Conservation (phyloP, 768 basidiomycete genomes). For the Kwoniella bestiolae region DNA sequence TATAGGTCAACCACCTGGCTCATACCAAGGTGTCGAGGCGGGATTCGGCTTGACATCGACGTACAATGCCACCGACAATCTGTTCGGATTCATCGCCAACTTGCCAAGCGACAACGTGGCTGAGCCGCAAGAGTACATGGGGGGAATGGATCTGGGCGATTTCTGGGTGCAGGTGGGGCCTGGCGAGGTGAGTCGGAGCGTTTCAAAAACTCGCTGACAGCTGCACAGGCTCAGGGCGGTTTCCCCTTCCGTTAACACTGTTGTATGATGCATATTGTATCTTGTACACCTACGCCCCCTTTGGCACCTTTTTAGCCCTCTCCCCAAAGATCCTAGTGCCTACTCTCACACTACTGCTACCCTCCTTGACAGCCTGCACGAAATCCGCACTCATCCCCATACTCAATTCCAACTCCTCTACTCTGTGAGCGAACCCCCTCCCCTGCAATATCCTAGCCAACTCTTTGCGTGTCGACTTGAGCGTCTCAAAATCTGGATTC, state of each 20-base stretch:
- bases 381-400: conserved; percentile 99
- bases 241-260: conserved; percentile 41
- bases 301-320: conserved; percentile 63
- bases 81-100: conserved; percentile 33
- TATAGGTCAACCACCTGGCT: conserved; percentile 6
- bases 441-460: conserved; percentile 56
- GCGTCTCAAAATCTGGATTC: conserved; percentile 75
- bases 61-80: conserved; percentile 43
- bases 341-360: conserved; percentile 85
- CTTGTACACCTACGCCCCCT: background rate
- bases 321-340: conserved; percentile 88
- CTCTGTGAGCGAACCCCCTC: conserved; percentile 23
- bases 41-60: conserved; percentile 10
- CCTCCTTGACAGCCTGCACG: conserved; percentile 78
- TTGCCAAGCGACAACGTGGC: conserved; percentile 5
- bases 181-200: conserved; percentile 39
- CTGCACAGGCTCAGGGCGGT: conserved; percentile 43
- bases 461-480: conserved; percentile 69
- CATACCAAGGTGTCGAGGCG: background rate
- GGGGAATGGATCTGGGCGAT: conserved; percentile 43
- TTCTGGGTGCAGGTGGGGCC: conserved; percentile 52
- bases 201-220: background rate
- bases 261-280: background rate
- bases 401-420: conserved; percentile 57
- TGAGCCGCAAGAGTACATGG: conserved; percentile 15